Evolutionary conservation across 2,329 filamentous ascomycete genomes (phyloP).

Genomic region (Colletotrichum tamarilloi): DNA sequence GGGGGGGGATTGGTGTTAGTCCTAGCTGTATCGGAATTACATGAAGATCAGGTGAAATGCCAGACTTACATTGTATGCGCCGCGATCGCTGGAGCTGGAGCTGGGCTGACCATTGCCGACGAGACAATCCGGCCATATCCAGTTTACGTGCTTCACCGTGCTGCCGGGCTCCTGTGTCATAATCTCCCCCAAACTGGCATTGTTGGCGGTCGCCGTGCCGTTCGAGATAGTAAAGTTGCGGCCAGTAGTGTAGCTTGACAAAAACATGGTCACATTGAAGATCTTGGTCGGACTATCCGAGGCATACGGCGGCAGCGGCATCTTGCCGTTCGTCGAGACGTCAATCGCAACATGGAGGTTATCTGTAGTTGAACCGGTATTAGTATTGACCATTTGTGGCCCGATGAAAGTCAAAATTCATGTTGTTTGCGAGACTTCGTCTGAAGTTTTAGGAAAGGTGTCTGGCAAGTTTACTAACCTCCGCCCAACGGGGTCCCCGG

Average conservation of each 20-base stretch:
- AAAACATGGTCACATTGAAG: conserved; percentile 74
- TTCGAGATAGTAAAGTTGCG: conserved; percentile 78
- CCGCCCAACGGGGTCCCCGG: conserved; percentile 73
- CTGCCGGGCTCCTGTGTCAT: conserved; percentile 72
- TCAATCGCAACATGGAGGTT: conserved; percentile 74
- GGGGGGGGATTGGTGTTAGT: conserved; percentile 3
- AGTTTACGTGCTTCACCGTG: conserved; percentile 80
- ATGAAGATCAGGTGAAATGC: no score
- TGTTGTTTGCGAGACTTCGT: neutral
- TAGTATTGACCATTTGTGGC: neutral
- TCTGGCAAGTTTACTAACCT: conserved; percentile 54
- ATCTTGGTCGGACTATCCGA: conserved; percentile 66
- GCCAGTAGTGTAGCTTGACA: conserved; percentile 71
- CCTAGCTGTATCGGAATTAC: neutral
- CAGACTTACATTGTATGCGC: conserved; percentile 68
- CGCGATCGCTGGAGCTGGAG: conserved; percentile 61
- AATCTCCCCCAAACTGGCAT: conserved; percentile 69
- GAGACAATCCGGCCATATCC: conserved; percentile 77
- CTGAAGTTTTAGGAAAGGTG: neutral
- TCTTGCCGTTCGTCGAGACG: conserved; percentile 72
- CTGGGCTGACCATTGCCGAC: conserved; percentile 67
- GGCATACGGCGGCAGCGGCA: conserved; percentile 68
- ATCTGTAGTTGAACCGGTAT: conserved; percentile 47
- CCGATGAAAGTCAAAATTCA: conserved; percentile 21
- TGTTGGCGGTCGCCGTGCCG: conserved; percentile 62